These are phyloP conservation scores for Linnemannia exigua DNA, from an alignment of 192 early-diverging fungal species.

Conservation along the genomic window DNA sequence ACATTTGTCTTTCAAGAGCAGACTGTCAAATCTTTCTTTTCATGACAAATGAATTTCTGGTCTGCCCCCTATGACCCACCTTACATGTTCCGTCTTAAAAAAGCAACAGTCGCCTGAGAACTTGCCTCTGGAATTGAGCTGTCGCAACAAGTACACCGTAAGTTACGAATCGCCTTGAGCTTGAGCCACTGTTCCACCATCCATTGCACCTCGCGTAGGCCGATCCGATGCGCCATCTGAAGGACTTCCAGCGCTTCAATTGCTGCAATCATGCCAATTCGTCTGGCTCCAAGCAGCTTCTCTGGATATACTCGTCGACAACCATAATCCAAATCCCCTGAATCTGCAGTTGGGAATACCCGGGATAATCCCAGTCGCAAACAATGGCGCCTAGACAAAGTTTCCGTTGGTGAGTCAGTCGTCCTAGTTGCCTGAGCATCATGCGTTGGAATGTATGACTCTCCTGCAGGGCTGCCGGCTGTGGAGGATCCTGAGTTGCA, in stretches of 20 bases:
- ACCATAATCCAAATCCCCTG: not conserved
- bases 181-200: conserved; percentile 1
- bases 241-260: not conserved
- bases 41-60: too few relatives aligned
- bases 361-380: not conserved
- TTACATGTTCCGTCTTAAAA: too few relatives aligned
- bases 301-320: not conserved
- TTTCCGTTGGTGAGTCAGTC: not conserved
- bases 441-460: not conserved
- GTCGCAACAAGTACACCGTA: not conserved
- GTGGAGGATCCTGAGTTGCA: not conserved
- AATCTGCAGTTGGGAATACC: not conserved
- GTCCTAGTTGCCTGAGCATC: not conserved
- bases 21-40: too few relatives aligned
- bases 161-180: not conserved
- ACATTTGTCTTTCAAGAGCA: too few relatives aligned
- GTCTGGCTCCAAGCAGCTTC: conserved; percentile 4
- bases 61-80: too few relatives aligned
- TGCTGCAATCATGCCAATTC: not conserved
- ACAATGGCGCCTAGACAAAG: not conserved
- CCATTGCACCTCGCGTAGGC: conserved; percentile 10
- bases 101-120: too few relatives aligned
- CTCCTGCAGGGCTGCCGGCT: not conserved
- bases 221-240: conserved; percentile 10
- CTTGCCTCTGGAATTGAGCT: not conserved